phyloP scores from a whole-genome alignment of 768 basidiomycete genomes.

The Gloeopeniophorella convolvens region DNA sequence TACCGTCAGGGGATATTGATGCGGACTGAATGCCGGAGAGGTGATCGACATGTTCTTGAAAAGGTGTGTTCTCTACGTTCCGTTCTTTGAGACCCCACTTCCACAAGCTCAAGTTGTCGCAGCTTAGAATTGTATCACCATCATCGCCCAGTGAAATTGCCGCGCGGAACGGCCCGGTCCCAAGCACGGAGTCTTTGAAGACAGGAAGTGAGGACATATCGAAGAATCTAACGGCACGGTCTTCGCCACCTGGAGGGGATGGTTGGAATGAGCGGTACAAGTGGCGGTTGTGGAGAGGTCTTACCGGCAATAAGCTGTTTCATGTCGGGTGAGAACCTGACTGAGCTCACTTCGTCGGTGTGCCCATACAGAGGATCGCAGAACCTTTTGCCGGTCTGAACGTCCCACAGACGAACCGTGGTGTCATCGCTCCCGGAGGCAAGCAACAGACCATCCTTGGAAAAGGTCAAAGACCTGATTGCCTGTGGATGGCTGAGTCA shows the following conservation, averaged over 20 bases:
- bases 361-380: conserved; percentile 9
- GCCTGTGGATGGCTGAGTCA: neutral
- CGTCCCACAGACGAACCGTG: conserved; percentile 12
- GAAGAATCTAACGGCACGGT: conserved; percentile 4
- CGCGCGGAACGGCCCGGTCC: conserved; percentile 2
- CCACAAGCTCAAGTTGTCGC: conserved; percentile 1
- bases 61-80: neutral
- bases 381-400: conserved; percentile 3
- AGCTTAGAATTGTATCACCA: neutral
- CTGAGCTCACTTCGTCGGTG: conserved; percentile 1
- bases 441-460: conserved; percentile 1
- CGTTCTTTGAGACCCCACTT: neutral
- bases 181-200: neutral
- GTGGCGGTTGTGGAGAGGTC: neutral
- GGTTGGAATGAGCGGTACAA: neutral
- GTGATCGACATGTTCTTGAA: conserved; percentile 1
- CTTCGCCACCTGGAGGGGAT: conserved; percentile 3
- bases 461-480: conserved; percentile 6
- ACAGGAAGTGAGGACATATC: conserved; percentile 13
- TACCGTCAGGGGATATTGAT: conserved; percentile 15
- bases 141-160: neutral
- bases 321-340: conserved; percentile 18
- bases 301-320: conserved; percentile 11
- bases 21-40: conserved; percentile 4
- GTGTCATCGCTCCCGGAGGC: conserved; percentile 7